Base-by-base conservation (phyloP, 2,329 filamentous ascomycete species). In the Scedosporium dehoogii region DNA sequence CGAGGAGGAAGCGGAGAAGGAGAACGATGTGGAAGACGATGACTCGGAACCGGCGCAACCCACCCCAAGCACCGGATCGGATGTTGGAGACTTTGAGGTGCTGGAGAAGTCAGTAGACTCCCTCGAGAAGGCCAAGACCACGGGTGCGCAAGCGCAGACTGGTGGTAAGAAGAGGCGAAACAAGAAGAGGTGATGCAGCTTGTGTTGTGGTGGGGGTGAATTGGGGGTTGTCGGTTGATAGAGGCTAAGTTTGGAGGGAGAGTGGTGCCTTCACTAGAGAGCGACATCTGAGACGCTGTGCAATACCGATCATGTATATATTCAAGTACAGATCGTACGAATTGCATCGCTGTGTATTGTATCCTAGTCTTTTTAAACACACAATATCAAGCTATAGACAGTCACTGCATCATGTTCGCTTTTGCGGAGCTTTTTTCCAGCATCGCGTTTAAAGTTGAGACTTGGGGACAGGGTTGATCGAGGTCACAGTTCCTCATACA, bases 81-180 rank as follows among this genome's bases (percentile, higher is more conserved):
- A 81, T 21, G 79, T 77, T 62, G 84, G 83, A 61, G 82, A 86
- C 70, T 87, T 85, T 72, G 85, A 88, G 74, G 73, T 86, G 51
- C 74, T 87, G 9, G 83, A 85, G 70, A 85, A 85, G 75, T 84
- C 81, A 68, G 77, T 81, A 21, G 81, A 84, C 65, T 81, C 81
- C 60, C 75, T 85, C 23, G 73, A 72, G 65, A 79, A 79, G 71
- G 76, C 75, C 64, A 84, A 83, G 75, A 69, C 79, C 3, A 79
- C 78, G 18, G 79, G 81, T 57, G 70, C 75, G 42, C 76, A 81
- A 69, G 72, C 74, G 66, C 72, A 73, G 63, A 71, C 71, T 67
- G 80, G 76, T 76, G 73, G 78, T 61, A 81, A 76, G 74, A 84
- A 81, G 75, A 72, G 81, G 65, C 82, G 78, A 73, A 74, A 73